Evolutionary conservation across 176 grass and related monocot species (phyloP).

Genomic region (Paspalum vaginatum): DNA sequence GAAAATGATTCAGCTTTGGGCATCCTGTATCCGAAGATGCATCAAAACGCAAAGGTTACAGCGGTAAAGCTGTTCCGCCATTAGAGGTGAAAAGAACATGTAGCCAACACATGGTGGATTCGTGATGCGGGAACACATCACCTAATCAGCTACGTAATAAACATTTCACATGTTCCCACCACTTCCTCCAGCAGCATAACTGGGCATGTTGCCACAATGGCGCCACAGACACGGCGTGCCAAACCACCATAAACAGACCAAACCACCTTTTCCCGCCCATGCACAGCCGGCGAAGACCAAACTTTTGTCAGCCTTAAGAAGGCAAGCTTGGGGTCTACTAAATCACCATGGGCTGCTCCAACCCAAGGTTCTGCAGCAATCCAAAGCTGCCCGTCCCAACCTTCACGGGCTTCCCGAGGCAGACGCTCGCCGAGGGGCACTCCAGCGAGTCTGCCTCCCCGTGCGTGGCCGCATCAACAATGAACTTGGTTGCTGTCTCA

Average conservation of each 20-base stretch:
- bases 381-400: slow-evolving; percentile 75
- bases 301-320: background rate
- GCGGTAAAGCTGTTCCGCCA: too few relatives aligned
- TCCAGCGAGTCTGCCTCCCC: slow-evolving; percentile 69
- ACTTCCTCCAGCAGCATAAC: background rate
- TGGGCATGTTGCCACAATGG: background rate
- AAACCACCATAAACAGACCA: background rate
- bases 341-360: slow-evolving; percentile 10
- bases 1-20: too few relatives aligned
- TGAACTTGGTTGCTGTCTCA: slow-evolving; percentile 80
- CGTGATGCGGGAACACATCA: too few relatives aligned
- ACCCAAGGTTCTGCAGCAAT: slow-evolving; percentile 62
- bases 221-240: background rate
- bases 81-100: too few relatives aligned
- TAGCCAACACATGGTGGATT: too few relatives aligned
- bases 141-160: too few relatives aligned
- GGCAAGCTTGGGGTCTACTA: background rate
- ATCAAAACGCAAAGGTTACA: too few relatives aligned
- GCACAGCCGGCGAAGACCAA: background rate
- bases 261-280: background rate
- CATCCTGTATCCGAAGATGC: too few relatives aligned
- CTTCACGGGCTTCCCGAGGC: slow-evolving; percentile 83
- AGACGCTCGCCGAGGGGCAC: slow-evolving; percentile 74
- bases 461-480: slow-evolving; percentile 70
- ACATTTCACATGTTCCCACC: background rate